Base-by-base conservation (phyloP, 306 rosid species). In the Vicia villosa region DNA sequence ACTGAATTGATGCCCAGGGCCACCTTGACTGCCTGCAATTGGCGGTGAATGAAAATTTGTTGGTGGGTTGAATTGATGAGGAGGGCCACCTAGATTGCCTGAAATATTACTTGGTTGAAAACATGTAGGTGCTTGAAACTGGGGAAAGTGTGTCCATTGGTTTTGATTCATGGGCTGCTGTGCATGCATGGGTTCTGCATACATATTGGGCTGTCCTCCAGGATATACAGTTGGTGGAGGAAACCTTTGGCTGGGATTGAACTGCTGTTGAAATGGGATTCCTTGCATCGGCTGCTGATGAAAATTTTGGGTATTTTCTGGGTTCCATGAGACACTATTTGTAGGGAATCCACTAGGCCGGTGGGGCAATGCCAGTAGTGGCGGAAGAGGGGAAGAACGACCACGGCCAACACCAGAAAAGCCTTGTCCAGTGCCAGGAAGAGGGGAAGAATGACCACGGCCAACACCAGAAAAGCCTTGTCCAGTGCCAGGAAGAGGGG, bases 101-200 rank as follows among this genome's bases (percentile, higher is more conserved):
- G 77, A 55, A 77, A 21, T 0, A 14, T 75, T 50, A 20, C n/a
- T 34, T 8, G 79, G 55, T 28, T 51, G 79, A 80, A 74, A 24
- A 50, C 61, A 71, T 5, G 46, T 3, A 45, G 74, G 64, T 10
- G 55, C 76, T 1, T 66, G 79, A 64, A 61, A 57, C 45, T 60
- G 79, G 16, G 72, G 76, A 37, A 75, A 45, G 40, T 71, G 77
- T 72, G 79, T 51, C 66, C 74, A 69, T 45, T 81, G 88, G 79
- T 72, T 82, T 79, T 77, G 83, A 75, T 79, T 85, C 63, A 67
- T 12, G 51, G 73, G 55, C 10, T 86, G 88, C 26, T 24, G 90
- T 3, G 74, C 63, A 62, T 26, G 62, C 28, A 69, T 28, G 13
- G 80, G 74, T 61, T 80, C 87, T 14, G 69, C 45, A 72, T 72